Evolutionary conservation across 768 basidiomycete genomes (phyloP), one percentile per base, ranked within the genome.

Genomic region (Termitomyces sp.): DNA sequence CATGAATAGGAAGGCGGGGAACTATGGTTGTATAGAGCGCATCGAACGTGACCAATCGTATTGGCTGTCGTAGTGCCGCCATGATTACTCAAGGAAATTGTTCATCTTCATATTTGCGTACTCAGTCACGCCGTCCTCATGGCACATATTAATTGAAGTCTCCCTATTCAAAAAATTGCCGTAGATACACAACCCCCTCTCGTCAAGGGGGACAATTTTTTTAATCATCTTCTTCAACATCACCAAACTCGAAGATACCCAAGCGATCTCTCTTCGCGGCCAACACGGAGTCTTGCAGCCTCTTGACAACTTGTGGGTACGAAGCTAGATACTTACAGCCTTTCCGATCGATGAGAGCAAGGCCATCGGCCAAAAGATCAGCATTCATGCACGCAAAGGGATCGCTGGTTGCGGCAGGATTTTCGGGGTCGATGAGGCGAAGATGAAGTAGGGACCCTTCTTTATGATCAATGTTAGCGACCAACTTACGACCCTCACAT

Each of bases 171-270:
- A 53, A 21, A 42, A 28, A 53, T 17, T 21, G 11, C 25, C 12
- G 23, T 51, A 51, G 25, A 51, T 39, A 51, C 23, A 50, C 27
- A 25, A 23, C 0, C 25, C n/a, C 17, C 17, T 14, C 25, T 51
- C 17, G 11, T 10, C 25, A 21, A 25, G 23, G 23, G 10, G 37
- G 23, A 19, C 17, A 14, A 43, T 16, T 8, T 4, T 23, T 41
- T 63, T 70, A 78, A 57, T 92, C 88, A 55, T 93, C 91, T 67
- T 93, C 91, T 61, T 91, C 90, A 12, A 93, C 79, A 68, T 94
- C 91, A n/a, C 92, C 92, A 66, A 90, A 89, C 73, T 94, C 92
- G 65, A 90, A 94, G 82, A 92, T 91, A 35, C 92, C 91, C 53
- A 79, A 71, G 12, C 92, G 82, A 55, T 85, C 85, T 52, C 80